A percentile compares a stretch with the other conserved stretches of the same genome.
These are phyloP conservation scores for Puccinia novopanici DNA, from an alignment of 1,284 basidiomycete species.

Conservation along the genomic window DNA sequence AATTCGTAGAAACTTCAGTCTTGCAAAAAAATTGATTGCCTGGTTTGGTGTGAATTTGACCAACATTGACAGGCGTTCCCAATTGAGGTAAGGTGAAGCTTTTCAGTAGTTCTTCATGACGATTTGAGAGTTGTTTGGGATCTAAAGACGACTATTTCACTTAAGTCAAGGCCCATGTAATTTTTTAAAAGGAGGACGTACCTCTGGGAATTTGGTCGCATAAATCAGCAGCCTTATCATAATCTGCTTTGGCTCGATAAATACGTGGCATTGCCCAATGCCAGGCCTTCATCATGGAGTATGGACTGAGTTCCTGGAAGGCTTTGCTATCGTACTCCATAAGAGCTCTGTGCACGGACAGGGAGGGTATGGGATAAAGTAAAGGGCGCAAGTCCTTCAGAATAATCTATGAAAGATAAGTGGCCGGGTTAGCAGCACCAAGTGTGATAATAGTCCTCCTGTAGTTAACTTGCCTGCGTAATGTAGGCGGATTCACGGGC, in stretches of 20 bases:
- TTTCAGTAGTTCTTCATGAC: background rate
- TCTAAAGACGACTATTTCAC: background rate
- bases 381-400: slow-evolving; percentile 78
- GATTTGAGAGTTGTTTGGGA: slow-evolving; percentile 34
- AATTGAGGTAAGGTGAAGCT: slow-evolving; percentile 15
- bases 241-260: slow-evolving; percentile 65
- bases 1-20: slow-evolving; percentile 7
- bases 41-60: background rate
- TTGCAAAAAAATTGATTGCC: slow-evolving; percentile 1
- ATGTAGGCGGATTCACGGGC: slow-evolving; percentile 38
- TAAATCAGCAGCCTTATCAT: slow-evolving; percentile 67
- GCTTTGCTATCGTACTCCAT: slow-evolving; percentile 66
- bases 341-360: slow-evolving; percentile 59
- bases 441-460: background rate
- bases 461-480: slow-evolving; percentile 16
- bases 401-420: slow-evolving; percentile 71
- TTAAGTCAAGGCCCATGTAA: slow-evolving; percentile 18
- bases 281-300: slow-evolving; percentile 72
- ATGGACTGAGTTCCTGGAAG: slow-evolving; percentile 65
- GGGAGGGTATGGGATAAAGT: slow-evolving; percentile 68
- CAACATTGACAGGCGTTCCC: slow-evolving; percentile 38
- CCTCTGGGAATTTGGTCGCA: slow-evolving; percentile 61
- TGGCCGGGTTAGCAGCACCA: slow-evolving; percentile 55
- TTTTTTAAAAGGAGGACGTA: background rate
- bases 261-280: slow-evolving; percentile 68